Evolutionary conservation across 2,329 filamentous ascomycete genomes (phyloP).

Genomic region (Ascochyta fabae): DNA sequence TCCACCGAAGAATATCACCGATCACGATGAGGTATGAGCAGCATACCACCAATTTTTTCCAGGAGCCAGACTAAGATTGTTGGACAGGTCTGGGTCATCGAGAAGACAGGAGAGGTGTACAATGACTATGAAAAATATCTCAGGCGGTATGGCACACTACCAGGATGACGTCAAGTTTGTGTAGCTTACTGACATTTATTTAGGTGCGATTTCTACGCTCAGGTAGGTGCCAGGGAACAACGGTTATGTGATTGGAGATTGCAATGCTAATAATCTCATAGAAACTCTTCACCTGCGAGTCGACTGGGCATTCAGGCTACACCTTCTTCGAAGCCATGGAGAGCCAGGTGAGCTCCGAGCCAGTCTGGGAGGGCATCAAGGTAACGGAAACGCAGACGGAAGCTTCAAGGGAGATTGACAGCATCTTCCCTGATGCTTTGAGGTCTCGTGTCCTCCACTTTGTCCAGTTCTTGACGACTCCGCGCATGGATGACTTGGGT

Average conservation of each 20-base stretch:
- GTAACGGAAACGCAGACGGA: slow-evolving; percentile 51
- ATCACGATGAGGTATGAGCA: slow-evolving; percentile 78
- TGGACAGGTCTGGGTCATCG: slow-evolving; percentile 85
- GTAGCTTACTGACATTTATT: slow-evolving; percentile 25
- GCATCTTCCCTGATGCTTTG: slow-evolving; percentile 86
- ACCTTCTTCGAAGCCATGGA: slow-evolving; percentile 91
- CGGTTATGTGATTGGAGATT: neutral
- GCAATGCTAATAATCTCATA: slow-evolving; percentile 49
- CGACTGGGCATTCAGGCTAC: slow-evolving; percentile 89
- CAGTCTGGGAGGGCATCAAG: slow-evolving; percentile 32
- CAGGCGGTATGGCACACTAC: slow-evolving; percentile 66
- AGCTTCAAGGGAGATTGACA: slow-evolving; percentile 87
- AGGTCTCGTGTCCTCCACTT: slow-evolving; percentile 89
- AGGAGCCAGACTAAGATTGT: slow-evolving; percentile 35
- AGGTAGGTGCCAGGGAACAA: slow-evolving; percentile 61
- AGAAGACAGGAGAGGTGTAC: slow-evolving; percentile 90
- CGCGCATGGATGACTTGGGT: slow-evolving; percentile 81
- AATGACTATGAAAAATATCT: slow-evolving; percentile 87
- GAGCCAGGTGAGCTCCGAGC: slow-evolving; percentile 74
- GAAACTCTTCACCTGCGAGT: slow-evolving; percentile 93
- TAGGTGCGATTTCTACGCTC: slow-evolving; percentile 92
- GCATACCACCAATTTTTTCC: slow-evolving; percentile 2
- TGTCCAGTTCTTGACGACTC: slow-evolving; percentile 87
- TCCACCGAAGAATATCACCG: slow-evolving; percentile 75
- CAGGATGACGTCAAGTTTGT: slow-evolving; percentile 29